Evolutionary conservation across 331 rosid species (phyloP), one percentile per base, ranked within the genome.

Genomic region (Phaseolus coccineus): DNA sequence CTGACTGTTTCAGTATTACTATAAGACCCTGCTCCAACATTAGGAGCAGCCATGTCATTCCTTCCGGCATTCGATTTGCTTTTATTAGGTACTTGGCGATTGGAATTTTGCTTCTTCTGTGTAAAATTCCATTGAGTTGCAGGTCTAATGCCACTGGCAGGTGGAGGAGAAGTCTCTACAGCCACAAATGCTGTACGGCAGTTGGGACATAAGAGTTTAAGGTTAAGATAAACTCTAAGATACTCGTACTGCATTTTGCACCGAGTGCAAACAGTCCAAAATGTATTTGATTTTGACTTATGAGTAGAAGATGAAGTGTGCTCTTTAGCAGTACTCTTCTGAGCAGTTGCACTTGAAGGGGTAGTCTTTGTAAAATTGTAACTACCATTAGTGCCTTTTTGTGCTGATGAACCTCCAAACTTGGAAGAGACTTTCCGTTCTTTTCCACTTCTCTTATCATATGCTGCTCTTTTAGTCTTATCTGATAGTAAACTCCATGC

Each of bases 401-500:
- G 77, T 28, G 76, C 73, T 4, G 90, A 84, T 66, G 90, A 71
- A 30, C 84, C 78, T 19, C 84, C 82, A 55, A 77, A 48, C 62
- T 64, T 65, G 2, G 78, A 16, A 12, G 86, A 75, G 30, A 48
- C 84, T 47, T 84, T 87, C 69, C 6, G 73, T 46, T 27, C 78
- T 71, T 58, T 87, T 16, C 8, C 68, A 14, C 73, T 79, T 79
- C 84, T 87, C 85, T 84, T 79, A 59, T 75, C 90, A 75, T 87
- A 87, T 1, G 83, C 81, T 71, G 27, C 73, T 67, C 84, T 71
- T 79, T 39, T 84, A 71, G 63, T 76, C 79, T 84, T 87, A 68
- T 87, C 90, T 24, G 90, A 87, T 12, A 87, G 83, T 73, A 87
- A 78, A 71, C 88, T 87, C 90, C 88, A 84, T 10, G 90, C 90